Base-by-base conservation (phyloP, 257 asterid genomes). In the Echites panduratus region DNA sequence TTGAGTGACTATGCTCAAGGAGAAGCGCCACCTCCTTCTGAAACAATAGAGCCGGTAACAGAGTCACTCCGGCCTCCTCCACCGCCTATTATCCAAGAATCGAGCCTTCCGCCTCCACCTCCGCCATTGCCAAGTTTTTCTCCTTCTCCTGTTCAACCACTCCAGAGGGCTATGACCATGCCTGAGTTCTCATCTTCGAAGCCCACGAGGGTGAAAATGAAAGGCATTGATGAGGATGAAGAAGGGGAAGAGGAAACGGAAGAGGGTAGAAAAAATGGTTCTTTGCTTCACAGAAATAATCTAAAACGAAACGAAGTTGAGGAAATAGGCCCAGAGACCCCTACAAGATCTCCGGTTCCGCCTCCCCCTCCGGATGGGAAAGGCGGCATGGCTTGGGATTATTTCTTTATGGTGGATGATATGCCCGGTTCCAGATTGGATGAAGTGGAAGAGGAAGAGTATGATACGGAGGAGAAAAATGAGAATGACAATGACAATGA, bases 371-470 rank as follows among this genome's bases (percentile, higher is more conserved):
- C 91, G 5, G 89, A 87, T 78, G 77, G 41, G 59, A 79, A 84
- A 78, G 96, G 93, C 72, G 96, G 92, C 73, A 80, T 82, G 87
- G 89, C 96, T 5, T 91, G 97, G 99, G 99, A 94, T 80, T 94
- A 87, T 70, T 91, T 94, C 78, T 89, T 82, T 71, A 81, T 81
- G 75, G 75, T 70, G 68, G 93, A 88, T 63, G 73, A 82, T 68
- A 82, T 85, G 63, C 87, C 83, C 16, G 88, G 63, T 1, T 63
- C 82, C 7, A 62, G 80, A 0, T 72, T 88, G 82, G 88, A 76
- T 1, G 97, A 84, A 77, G 91, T 72, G 58, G 89, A 86, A 70
- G 96, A 85, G 77, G 94, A 76, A 2, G 77, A 70, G 22, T 85
- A 77, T 57, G 81, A 49, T 56, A 75, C 70, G 75, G 92, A 88